Base-by-base conservation (phyloP, 768 basidiomycete genomes). In the Dendrothele bispora region DNA sequence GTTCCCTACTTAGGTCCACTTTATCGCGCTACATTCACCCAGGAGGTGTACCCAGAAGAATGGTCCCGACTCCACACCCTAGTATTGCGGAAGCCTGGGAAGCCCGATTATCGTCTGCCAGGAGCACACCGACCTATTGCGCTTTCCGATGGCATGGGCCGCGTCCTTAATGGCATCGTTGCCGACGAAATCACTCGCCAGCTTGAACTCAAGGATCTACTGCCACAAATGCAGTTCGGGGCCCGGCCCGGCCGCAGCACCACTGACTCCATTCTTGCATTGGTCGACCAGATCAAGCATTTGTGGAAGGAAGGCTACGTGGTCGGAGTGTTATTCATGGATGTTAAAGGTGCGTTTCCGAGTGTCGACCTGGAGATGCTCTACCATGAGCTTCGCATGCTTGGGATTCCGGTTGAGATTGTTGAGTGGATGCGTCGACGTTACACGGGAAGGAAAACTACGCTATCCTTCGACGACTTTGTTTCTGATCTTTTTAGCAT, bases 71-170 rank as follows among this genome's bases (percentile, higher is more conserved):
- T 55, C 2, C 51, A 46, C 2, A 70, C 69, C 2, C 45, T 64
- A 2, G 64, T 70, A 0, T 41, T 73, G 0, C 42, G 55, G 4
- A 74, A 71, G 47, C 68, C 66, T 15, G 65, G 66, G 2, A 61
- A 61, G 40, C 11, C 54, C 2, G 59, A 65, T 54, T 72, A 74
- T 57, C 51, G 53, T 4, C 44, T 48, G 1, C 56, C 69, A 4
- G 59, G 58, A 12, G 60, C 70, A 5, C 68, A 61, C 48, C 55
- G 66, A n/a, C 72, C 68, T 0, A 66, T 73, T 3, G 63, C 64
- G 0, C 60, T 71, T 3, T 46, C 62, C 12, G 49, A 58, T 21
- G 39, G 39, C 3, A 25, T 26, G n/a, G 47, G 39, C 11, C 1
- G 30, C 3, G 39, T 34, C 2, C 27, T 49, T 12, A 41, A 40